Evolutionary conservation across 345 rosid genomes (phyloP).

Genomic region (Arabidopsis thaliana): DNA sequence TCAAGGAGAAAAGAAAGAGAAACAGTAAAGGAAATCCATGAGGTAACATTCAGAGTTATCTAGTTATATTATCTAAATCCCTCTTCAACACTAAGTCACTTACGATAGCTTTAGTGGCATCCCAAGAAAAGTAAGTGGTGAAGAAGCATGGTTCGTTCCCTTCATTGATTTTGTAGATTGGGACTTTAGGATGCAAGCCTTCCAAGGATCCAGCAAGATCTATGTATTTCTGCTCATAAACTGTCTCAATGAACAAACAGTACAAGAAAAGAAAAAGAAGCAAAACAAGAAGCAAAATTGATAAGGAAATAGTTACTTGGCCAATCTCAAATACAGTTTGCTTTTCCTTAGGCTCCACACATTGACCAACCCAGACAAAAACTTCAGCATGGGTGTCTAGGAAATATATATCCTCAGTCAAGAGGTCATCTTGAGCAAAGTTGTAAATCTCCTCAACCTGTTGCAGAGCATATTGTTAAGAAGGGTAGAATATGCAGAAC

Average conservation of each 20-base stretch:
- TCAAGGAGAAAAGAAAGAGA: not conserved
- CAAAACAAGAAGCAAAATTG: conserved; percentile 6
- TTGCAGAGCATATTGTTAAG: conserved; percentile 27
- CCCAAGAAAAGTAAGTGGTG: conserved; percentile 92
- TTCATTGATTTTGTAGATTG: conserved; percentile 88
- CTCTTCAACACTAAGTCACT: conserved; percentile 26
- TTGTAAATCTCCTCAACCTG: conserved; percentile 94
- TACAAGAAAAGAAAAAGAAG: conserved; percentile 11
- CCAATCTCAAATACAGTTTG: conserved; percentile 90
- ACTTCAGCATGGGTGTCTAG: conserved; percentile 97
- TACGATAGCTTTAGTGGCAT: conserved; percentile 76
- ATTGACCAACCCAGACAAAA: conserved; percentile 96
- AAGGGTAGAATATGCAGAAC: conserved; percentile 16
- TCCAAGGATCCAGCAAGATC: conserved; percentile 79
- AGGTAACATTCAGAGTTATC: not conserved
- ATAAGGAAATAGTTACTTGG: conserved; percentile 57
- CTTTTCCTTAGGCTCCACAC: conserved; percentile 82
- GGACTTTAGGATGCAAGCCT: conserved; percentile 82
- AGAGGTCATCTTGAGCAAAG: conserved; percentile 89
- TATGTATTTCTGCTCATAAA: conserved; percentile 71
- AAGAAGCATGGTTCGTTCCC: conserved; percentile 98
- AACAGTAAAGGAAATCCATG: not conserved
- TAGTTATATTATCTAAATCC: not conserved
- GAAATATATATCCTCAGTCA: conserved; percentile 88
- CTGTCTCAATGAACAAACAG: conserved; percentile 32